Evolutionary conservation across 2,329 filamentous ascomycete species (phyloP), one percentile per base, ranked within the genome.

Genomic region (Sphaerulina populicola): DNA sequence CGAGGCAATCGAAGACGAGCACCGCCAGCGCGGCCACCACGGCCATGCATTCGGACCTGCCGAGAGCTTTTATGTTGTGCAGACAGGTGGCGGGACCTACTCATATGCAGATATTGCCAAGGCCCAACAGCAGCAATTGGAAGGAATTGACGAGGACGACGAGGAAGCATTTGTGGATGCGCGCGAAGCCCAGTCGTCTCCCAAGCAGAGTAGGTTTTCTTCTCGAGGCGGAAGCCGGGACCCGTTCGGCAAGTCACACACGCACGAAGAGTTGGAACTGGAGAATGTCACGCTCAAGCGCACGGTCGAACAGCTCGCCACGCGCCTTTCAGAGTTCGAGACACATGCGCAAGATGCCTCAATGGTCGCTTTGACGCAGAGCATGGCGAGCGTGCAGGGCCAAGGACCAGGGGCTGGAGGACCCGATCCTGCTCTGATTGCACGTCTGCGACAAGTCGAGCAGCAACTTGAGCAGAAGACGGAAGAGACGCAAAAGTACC

Each of bases 81-180:
- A 91, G 3, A 86, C 87, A 0, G 88, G 86, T 14, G 91, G 93
- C 4, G 89, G 91, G 57, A 96, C 89, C 2, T 85, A 90, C 54
- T 93, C 89, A 0, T 98, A 97, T 64, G 90, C 93, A 40, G 89
- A 86, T 56, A 96, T 98, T 47, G 67, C 53, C 55, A 75, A 71
- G 48, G 69, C 64, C 50, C 56, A 64, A 64, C 41, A 71, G 68
- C 36, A 73, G 74, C 53, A 72, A 78, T 41, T 54, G 6, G 51
- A 51, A 3, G 62, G 65, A 47, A 68, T 69, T 15, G 65, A 66
- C 38, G 68, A 68, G 58, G 70, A 85, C 29, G 81, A 80, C 30
- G 84, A 89, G 29, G 88, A 94, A 51, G 87, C 91, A 64, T 96
- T 96, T 67, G 88, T 94, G 15, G 90, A 96, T 66, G 91, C 90